These are phyloP conservation scores for Malassezia yamatoensis DNA, from an alignment of 1,284 basidiomycete genomes.

Conservation along the genomic window DNA sequence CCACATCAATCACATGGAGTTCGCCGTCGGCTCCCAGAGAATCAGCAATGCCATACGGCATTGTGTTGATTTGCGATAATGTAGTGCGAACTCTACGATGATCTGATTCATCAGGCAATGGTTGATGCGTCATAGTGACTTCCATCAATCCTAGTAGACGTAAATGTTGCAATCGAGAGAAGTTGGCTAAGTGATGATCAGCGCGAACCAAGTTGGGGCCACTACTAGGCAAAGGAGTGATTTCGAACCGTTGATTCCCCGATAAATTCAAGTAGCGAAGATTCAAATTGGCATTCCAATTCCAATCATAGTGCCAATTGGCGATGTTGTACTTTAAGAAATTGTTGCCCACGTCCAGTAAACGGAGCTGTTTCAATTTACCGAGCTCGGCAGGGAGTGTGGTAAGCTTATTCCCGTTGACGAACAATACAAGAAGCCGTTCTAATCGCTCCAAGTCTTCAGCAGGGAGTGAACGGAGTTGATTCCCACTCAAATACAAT, in stretches of 20 bases:
- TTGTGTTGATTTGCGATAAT: constrained; percentile 74
- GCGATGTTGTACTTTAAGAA: constrained; percentile 93
- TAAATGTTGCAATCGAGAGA: constrained; percentile 70
- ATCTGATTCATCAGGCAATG: constrained; percentile 67
- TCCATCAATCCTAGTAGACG: constrained; percentile 93
- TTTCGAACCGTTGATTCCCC: constrained; percentile 77
- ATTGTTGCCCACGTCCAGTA: constrained; percentile 90
- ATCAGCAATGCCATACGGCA: constrained; percentile 95
- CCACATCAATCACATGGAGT: constrained; percentile 83
- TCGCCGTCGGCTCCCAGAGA: constrained; percentile 59
- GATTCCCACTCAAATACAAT: constrained; percentile 87
- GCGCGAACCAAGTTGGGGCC: constrained; percentile 42
- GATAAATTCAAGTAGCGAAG: constrained; percentile 81
- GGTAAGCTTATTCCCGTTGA: constrained; percentile 90
- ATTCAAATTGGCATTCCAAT: constrained; percentile 96
- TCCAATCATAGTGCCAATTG: constrained; percentile 99
- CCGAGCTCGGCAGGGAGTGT: constrained; percentile 83
- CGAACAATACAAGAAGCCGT: constrained; percentile 55
- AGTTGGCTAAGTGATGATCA: constrained; percentile 61
- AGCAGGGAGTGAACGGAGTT: constrained; percentile 75
- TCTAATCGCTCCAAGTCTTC: constrained; percentile 49
- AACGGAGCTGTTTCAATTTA: constrained; percentile 66
- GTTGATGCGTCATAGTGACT: constrained; percentile 64
- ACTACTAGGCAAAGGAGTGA: constrained; percentile 56
- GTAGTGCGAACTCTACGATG: constrained; percentile 87